phyloP scores from a whole-genome alignment of 1,284 basidiomycete genomes.

The Salmacisia buchloeana region DNA sequence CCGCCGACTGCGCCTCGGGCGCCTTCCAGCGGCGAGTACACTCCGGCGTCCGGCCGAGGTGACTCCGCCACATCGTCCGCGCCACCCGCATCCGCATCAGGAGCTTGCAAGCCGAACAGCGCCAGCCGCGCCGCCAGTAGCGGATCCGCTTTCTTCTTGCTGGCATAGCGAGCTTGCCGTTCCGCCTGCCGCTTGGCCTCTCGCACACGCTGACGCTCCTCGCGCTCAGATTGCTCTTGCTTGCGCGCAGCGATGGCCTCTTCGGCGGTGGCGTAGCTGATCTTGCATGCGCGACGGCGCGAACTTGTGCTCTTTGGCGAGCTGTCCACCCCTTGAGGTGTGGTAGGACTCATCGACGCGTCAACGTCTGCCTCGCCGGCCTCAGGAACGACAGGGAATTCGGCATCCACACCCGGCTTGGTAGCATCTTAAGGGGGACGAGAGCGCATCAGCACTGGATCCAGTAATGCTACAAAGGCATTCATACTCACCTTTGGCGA shows the following conservation, averaged over 20 bases:
- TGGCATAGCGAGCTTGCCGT: conserved; percentile 26
- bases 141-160: conserved; percentile 32
- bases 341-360: background rate
- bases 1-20: background rate
- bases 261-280: conserved; percentile 25
- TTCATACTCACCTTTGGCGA: background rate
- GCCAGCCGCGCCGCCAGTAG: conserved; percentile 29
- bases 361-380: background rate
- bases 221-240: conserved; percentile 20
- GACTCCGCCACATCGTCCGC: background rate
- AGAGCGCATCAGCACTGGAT: too few species aligned
- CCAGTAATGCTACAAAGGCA: too few species aligned
- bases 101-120: conserved; percentile 23
- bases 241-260: conserved; percentile 29
- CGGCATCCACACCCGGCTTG: too few species aligned
- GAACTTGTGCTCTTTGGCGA: background rate
- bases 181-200: conserved; percentile 22
- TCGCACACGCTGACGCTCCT: conserved; percentile 19
- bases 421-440: too few species aligned
- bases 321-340: background rate
- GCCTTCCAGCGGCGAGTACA: too few species aligned
- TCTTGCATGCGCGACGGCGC: background rate
- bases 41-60: background rate
- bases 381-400: too few species aligned
- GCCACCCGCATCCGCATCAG: background rate